phyloP scores from a whole-genome alignment of 179 eudicot genomes.

The Heliamphora pulchella region DNA sequence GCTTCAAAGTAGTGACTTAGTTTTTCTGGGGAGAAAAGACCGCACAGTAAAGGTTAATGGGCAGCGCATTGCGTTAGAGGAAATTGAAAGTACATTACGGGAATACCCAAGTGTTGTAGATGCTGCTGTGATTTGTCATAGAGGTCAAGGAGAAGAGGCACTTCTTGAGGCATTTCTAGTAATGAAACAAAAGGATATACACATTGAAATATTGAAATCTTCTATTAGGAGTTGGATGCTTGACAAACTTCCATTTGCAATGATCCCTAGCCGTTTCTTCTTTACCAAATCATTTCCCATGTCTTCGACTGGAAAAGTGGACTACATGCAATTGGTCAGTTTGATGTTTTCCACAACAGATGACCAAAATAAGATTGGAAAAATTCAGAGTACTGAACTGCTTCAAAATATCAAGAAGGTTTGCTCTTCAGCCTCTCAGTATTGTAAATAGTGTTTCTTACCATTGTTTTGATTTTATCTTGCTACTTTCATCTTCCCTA shows the following conservation, averaged over 20 bases:
- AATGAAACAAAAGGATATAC: constrained; percentile 23
- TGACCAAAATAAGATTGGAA: constrained; percentile 19
- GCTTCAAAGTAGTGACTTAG: constrained; percentile 64
- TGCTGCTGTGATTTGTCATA: constrained; percentile 63
- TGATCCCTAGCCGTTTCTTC: constrained; percentile 57
- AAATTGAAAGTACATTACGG: constrained; percentile 62
- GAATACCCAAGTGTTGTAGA: constrained; percentile 52
- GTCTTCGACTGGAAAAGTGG: constrained; percentile 78
- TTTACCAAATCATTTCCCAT: constrained; percentile 49
- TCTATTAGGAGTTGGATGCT: constrained; percentile 56
- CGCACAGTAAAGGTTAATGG: constrained; percentile 79
- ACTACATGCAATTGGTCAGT: constrained; percentile 42
- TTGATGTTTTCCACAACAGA: constrained; percentile 18
- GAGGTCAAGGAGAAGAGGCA: constrained; percentile 34
- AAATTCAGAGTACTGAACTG: constrained; percentile 26
- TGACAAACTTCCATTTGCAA: constrained; percentile 54
- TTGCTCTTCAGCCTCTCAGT: neutral
- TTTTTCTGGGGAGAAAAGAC: constrained; percentile 81
- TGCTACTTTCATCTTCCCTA: neutral
- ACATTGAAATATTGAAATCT: constrained; percentile 29
- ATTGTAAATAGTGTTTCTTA: neutral
- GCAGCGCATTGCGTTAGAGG: constrained; percentile 85
- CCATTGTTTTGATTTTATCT: neutral
- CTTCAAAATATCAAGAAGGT: constrained; percentile 57
- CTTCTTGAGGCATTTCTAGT: constrained; percentile 66